These are phyloP conservation scores for Rutstroemia sp. DNA, from an alignment of 2,329 filamentous ascomycete species.

Conservation along the genomic window DNA sequence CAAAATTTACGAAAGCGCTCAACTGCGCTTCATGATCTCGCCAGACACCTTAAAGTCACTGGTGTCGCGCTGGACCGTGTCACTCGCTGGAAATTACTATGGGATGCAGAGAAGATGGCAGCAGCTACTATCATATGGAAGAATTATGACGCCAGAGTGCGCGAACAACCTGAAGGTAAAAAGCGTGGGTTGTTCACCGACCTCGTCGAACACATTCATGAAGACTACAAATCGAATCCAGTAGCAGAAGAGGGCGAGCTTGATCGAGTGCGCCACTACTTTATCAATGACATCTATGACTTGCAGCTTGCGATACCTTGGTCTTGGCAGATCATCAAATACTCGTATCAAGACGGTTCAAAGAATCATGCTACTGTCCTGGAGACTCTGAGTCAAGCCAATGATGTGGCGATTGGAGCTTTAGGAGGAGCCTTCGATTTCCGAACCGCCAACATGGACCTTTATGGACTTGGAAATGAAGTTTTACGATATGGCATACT, in stretches of 20 bases:
- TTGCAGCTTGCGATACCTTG: conserved; percentile 72
- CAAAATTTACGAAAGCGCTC: conserved; percentile 70
- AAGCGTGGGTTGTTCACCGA: conserved; percentile 67
- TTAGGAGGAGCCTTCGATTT: conserved; percentile 62
- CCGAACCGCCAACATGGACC: conserved; percentile 57
- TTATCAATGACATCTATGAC: conserved; percentile 65
- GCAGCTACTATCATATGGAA: conserved; percentile 76
- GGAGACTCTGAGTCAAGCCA: conserved; percentile 50
- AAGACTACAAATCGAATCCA: conserved; percentile 65
- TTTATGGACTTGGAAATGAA: conserved; percentile 68
- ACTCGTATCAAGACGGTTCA: conserved; percentile 55
- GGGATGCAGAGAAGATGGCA: conserved; percentile 83
- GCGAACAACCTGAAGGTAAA: conserved; percentile 49
- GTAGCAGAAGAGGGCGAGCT: conserved; percentile 60
- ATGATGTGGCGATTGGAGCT: conserved; percentile 62
- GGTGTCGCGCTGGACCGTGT: conserved; percentile 58
- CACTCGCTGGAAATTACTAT: conserved; percentile 75
- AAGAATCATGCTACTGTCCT: conserved; percentile 42
- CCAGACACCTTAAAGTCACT: conserved; percentile 59
- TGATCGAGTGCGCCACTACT: conserved; percentile 79
- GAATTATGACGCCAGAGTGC: conserved; percentile 63
- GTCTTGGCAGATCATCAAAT: conserved; percentile 70
- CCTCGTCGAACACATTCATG: conserved; percentile 68
- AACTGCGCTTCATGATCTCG: conserved; percentile 67
- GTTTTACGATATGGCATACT: conserved; percentile 59